phyloP scores from a whole-genome alignment of 495 filamentous ascomycete species.

The Penicillium robsamsonii region DNA sequence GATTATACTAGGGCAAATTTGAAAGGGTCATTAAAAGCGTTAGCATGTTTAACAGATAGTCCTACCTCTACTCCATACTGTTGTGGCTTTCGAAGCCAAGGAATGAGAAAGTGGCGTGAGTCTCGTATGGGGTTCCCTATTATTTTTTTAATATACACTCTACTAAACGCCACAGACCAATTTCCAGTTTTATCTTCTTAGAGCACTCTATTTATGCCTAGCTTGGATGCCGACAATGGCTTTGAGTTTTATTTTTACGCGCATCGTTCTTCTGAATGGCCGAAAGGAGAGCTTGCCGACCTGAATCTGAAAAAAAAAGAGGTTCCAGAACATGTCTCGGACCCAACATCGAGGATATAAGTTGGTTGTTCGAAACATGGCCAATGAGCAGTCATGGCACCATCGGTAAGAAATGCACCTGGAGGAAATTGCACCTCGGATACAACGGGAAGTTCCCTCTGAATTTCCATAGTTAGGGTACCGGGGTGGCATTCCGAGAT shows the following conservation, averaged over 20 bases:
- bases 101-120: neutral
- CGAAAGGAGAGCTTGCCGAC: too few relatives aligned
- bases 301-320: neutral
- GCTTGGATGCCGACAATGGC: too few relatives aligned
- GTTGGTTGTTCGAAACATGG: neutral
- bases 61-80: neutral
- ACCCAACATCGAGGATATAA: neutral
- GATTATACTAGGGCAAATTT: neutral
- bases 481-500: neutral
- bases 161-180: neutral
- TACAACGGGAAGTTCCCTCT: neutral
- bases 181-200: too few relatives aligned
- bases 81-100: neutral
- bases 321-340: neutral
- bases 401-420: neutral
- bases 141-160: too few relatives aligned
- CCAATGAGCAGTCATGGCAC: neutral
- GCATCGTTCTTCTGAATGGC: too few relatives aligned
- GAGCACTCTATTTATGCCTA: too few relatives aligned
- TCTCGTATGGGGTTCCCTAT: neutral
- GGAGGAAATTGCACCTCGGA: neutral
- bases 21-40: neutral
- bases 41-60: neutral
- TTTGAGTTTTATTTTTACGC: too few relatives aligned
- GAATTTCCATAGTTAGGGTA: neutral